Conservation (phyloP, 2,329 filamentous ascomycete species). For the Pseudogymnoascus sp. region DNA sequence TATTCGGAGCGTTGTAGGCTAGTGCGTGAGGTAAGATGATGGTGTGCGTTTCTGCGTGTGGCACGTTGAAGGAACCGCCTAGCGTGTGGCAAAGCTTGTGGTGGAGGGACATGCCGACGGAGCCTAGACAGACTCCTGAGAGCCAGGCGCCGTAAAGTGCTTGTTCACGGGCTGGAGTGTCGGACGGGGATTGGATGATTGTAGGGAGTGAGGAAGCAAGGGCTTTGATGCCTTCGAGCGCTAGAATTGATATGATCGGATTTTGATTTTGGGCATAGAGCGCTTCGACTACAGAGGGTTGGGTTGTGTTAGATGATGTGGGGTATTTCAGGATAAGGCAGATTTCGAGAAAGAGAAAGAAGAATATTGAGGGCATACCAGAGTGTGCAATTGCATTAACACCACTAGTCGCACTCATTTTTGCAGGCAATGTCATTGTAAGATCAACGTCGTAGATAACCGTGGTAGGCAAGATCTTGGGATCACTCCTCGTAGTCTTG, state of each 20-base stretch:
- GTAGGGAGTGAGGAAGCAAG: conserved; percentile 49
- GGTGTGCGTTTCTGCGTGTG: conserved; percentile 60
- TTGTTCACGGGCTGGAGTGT: conserved; percentile 41
- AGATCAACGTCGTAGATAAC: conserved; percentile 61
- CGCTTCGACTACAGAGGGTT: conserved; percentile 45
- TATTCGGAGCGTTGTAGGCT: conserved; percentile 53
- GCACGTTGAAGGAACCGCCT: conserved; percentile 57
- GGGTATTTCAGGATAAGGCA: too few relatives aligned
- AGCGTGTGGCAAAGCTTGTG: conserved; percentile 63
- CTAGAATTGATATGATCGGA: conserved; percentile 53
- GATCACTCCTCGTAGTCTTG: conserved; percentile 53
- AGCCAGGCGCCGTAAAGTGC: conserved; percentile 61
- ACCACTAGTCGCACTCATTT: conserved; percentile 51
- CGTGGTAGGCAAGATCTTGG: conserved; percentile 52
- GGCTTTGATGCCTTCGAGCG: conserved; percentile 49
- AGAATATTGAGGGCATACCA: neutral
- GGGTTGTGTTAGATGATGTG: too few relatives aligned
- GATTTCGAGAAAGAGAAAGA: conserved; percentile 28
- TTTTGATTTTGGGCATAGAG: conserved; percentile 57
- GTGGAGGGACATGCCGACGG: conserved; percentile 57
- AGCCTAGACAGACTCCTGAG: conserved; percentile 54
- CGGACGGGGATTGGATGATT: conserved; percentile 42
- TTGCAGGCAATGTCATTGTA: conserved; percentile 50
- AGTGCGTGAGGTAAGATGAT: conserved; percentile 57
- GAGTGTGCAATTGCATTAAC: conserved; percentile 59